Evolutionary conservation across 2,329 filamentous ascomycete species (phyloP).

Genomic region (Aureobasidium sp.): DNA sequence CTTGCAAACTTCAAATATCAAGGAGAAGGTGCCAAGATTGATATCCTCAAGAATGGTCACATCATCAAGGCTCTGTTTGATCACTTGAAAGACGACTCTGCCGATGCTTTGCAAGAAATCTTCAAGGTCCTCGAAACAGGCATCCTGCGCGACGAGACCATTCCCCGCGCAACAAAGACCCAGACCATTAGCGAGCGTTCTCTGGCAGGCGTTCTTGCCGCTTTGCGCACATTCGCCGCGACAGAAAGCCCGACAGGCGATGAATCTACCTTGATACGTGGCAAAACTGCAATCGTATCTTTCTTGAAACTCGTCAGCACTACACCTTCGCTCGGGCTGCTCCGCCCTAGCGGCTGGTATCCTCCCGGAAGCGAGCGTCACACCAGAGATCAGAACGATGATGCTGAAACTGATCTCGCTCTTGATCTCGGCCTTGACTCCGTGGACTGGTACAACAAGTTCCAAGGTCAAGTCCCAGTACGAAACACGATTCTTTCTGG

Average conservation of each 20-base stretch:
- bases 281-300: slow-evolving; percentile 52
- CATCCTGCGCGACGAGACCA: slow-evolving; percentile 66
- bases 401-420: slow-evolving; percentile 47
- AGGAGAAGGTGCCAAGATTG: slow-evolving; percentile 67
- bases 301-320: slow-evolving; percentile 74
- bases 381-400: slow-evolving; percentile 24
- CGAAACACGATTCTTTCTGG: slow-evolving; percentile 73
- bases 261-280: not conserved
- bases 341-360: slow-evolving; percentile 77
- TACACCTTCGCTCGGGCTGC: slow-evolving; percentile 62
- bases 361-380: slow-evolving; percentile 55
- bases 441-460: slow-evolving; percentile 51
- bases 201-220: slow-evolving; percentile 61
- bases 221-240: slow-evolving; percentile 49
- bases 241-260: slow-evolving; percentile 17
- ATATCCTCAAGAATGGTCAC: slow-evolving; percentile 70
- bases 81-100: slow-evolving; percentile 69
- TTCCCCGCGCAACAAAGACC: slow-evolving; percentile 68
- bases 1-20: slow-evolving; percentile 73
- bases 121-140: slow-evolving; percentile 62
- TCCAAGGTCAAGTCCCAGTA: slow-evolving; percentile 60
- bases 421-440: slow-evolving; percentile 64
- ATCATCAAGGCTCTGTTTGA: slow-evolving; percentile 66
- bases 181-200: slow-evolving; percentile 68
- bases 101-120: slow-evolving; percentile 67